Percentiles rank a stretch among this genome's conserved stretches.
Evolutionary conservation across 805 yeast species (phyloP).

Genomic region (Candida michaelii): DNA sequence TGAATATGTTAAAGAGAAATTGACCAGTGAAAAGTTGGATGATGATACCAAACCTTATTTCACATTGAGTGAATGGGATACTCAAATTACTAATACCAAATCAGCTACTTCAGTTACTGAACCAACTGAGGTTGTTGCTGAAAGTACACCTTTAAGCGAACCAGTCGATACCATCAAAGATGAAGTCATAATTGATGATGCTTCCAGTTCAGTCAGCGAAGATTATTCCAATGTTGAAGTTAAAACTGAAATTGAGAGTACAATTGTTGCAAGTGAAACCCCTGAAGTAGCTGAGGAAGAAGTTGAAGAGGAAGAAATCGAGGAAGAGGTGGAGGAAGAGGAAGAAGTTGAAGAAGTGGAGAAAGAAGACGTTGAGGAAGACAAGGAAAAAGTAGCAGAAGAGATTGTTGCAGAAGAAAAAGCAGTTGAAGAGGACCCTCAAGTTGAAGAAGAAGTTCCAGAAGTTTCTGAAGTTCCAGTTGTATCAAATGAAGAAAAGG

Average conservation of each 20-base stretch:
- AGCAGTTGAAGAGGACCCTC: constrained; percentile 5
- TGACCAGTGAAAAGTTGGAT: constrained; percentile 23
- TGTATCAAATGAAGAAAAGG: constrained; percentile 7
- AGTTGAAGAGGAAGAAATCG: constrained; percentile 13
- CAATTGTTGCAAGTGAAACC: constrained; percentile 8
- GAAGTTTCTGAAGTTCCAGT: constrained; percentile 3
- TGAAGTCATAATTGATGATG: constrained; percentile 12
- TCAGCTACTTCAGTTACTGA: background rate
- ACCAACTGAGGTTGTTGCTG: background rate
- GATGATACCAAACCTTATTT: constrained; percentile 23
- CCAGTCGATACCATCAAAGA: constrained; percentile 7
- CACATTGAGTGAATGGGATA: constrained; percentile 22
- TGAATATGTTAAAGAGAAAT: constrained; percentile 28
- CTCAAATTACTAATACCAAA: background rate
- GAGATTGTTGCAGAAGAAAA: constrained; percentile 9
- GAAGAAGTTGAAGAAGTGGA: constrained; percentile 8
- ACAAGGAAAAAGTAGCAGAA: constrained; percentile 13
- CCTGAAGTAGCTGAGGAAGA: constrained; percentile 12
- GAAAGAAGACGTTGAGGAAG: constrained; percentile 17
- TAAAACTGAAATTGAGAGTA: constrained; percentile 5
- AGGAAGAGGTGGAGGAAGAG: constrained; percentile 13
- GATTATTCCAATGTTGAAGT: constrained; percentile 5
- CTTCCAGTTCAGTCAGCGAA: constrained; percentile 7
- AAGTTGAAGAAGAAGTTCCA: background rate
- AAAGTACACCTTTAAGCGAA: constrained; percentile 12